phyloP scores from a whole-genome alignment of 768 basidiomycete species.

The Phlebiopsis flavidoalba region DNA sequence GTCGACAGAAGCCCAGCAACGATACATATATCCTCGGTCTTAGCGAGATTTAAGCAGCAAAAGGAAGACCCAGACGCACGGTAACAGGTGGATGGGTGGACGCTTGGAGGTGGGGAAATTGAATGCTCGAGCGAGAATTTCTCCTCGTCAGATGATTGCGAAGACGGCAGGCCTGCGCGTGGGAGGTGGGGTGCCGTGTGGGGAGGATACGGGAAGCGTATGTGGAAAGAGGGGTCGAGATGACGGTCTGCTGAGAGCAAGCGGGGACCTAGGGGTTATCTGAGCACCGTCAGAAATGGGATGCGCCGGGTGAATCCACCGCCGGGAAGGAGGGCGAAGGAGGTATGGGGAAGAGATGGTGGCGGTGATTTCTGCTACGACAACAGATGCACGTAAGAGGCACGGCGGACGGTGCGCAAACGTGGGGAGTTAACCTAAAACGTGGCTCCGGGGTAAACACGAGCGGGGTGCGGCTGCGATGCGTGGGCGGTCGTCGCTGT shows the following conservation, averaged over 20 bases:
- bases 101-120: neutral
- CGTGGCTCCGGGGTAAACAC: constrained; percentile 3
- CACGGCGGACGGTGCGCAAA: neutral
- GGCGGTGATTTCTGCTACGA: constrained; percentile 1
- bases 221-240: neutral
- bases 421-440: neutral
- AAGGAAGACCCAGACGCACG: constrained; percentile 1
- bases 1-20: neutral
- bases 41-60: neutral
- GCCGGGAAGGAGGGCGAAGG: neutral
- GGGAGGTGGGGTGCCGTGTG: neutral
- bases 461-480: neutral
- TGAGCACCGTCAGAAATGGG: neutral
- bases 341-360: constrained; percentile 1
- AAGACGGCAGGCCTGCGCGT: constrained; percentile 1
- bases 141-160: neutral
- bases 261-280: neutral
- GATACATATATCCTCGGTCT: constrained; percentile 4
- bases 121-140: neutral
- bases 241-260: constrained; percentile 1
- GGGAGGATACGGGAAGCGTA: neutral
- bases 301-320: neutral
- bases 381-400: neutral
- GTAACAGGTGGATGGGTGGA: neutral
- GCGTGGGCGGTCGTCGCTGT: neutral